phyloP scores from a whole-genome alignment of 352 stramenopile genomes.

The Pythium dissimile region DNA sequence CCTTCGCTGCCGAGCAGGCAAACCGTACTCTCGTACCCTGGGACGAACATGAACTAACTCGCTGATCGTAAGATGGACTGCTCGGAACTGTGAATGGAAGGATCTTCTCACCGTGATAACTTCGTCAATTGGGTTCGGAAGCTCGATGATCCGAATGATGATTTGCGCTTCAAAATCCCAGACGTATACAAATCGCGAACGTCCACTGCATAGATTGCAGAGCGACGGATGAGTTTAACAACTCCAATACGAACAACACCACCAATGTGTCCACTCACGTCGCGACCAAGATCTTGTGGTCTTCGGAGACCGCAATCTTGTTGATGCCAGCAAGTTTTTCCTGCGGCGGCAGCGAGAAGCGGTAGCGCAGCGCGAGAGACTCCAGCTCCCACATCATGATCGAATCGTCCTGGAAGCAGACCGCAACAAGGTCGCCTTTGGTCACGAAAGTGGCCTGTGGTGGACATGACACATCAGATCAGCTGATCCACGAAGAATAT shows the following conservation, averaged over 20 bases:
- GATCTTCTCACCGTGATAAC: conserved; percentile 45
- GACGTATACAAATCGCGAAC: conserved; percentile 76
- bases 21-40: conserved; percentile 48
- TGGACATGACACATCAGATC: neutral
- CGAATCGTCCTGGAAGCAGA: conserved; percentile 80
- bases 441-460: conserved; percentile 52
- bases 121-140: conserved; percentile 65
- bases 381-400: conserved; percentile 88
- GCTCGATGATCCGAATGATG: conserved; percentile 83
- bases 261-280: too few relatives aligned
- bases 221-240: neutral
- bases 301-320: conserved; percentile 72
- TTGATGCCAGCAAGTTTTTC: conserved; percentile 55
- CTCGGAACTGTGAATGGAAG: neutral
- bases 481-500: neutral
- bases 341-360: conserved; percentile 62
- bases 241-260: neutral
- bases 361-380: conserved; percentile 63
- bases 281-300: conserved; percentile 71
- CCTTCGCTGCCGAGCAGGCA: conserved; percentile 70
- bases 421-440: conserved; percentile 59
- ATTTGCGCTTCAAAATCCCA: conserved; percentile 83
- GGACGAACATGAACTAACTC: conserved; percentile 62
- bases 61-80: neutral
- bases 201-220: conserved; percentile 37